Conservation (phyloP, 768 basidiomycete genomes). For the Rhizopogon vinicolor region DNA sequence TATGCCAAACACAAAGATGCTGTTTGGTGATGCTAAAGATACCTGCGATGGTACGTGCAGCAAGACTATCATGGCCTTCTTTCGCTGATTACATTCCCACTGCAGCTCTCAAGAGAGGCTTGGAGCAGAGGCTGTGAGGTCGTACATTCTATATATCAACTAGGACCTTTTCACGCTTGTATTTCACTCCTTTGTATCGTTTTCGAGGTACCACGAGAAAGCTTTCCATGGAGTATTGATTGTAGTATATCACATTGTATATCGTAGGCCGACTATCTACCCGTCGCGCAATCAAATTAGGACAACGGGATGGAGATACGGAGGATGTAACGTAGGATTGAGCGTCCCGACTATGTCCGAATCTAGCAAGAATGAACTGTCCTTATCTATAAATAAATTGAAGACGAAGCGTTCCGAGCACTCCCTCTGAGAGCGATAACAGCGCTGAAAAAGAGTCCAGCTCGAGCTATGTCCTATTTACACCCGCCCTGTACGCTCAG, state of each 20-base stretch:
- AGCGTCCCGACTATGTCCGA: slow-evolving; percentile 18
- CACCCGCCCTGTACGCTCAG: slow-evolving; percentile 1
- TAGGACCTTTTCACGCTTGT: slow-evolving; percentile 15
- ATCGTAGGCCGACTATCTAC: slow-evolving; percentile 14
- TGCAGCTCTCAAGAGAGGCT: slow-evolving; percentile 56
- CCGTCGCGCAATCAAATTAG: slow-evolving; percentile 6
- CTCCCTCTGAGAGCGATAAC: background rate
- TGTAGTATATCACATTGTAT: slow-evolving; percentile 26
- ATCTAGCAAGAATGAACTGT: slow-evolving; percentile 22
- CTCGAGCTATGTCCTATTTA: background rate
- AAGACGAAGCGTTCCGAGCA: slow-evolving; percentile 13
- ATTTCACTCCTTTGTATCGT: slow-evolving; percentile 14
- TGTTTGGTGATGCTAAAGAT: slow-evolving; percentile 90
- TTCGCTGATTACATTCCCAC: too few relatives aligned
- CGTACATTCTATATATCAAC: background rate
- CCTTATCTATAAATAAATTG: slow-evolving; percentile 14
- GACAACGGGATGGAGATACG: slow-evolving; percentile 4
- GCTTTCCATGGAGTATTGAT: slow-evolving; percentile 12
- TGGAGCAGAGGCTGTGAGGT: slow-evolving; percentile 33
- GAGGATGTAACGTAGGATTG: slow-evolving; percentile 17
- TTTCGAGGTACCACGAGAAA: slow-evolving; percentile 1
- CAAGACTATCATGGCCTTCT: background rate
- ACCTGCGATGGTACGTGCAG: slow-evolving; percentile 70
- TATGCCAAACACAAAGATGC: slow-evolving; percentile 85
- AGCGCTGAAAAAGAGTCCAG: background rate